Conservation (phyloP, 345 rosid species). For the Dovyalis caffra region DNA sequence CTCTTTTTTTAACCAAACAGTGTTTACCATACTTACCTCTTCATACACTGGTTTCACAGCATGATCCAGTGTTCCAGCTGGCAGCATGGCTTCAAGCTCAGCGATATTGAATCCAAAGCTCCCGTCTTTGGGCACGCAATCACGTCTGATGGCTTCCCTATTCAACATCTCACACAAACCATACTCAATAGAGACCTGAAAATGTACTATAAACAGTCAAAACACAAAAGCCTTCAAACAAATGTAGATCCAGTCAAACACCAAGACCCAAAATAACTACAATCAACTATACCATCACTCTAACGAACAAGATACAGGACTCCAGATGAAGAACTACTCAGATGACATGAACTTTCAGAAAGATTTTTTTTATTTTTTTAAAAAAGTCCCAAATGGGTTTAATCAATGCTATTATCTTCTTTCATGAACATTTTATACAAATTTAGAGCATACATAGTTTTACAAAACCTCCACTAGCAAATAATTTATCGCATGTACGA, state of each 20-base stretch:
- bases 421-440: not conserved
- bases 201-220: not conserved
- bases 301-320: not conserved
- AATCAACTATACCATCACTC: not conserved
- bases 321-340: not conserved
- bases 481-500: too few relatives aligned
- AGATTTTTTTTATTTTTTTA: too few relatives aligned
- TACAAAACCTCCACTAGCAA: too few relatives aligned
- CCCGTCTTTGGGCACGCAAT: constrained; percentile 62
- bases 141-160: constrained; percentile 47
- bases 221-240: not conserved
- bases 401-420: not conserved
- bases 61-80: constrained; percentile 62
- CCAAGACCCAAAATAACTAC: not conserved
- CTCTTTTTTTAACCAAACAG: not conserved
- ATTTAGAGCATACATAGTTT: too few relatives aligned
- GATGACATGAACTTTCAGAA: not conserved
- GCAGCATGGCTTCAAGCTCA: constrained; percentile 59
- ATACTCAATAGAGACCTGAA: constrained; percentile 67
- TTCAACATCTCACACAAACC: constrained; percentile 83
- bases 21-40: constrained; percentile 38
- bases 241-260: not conserved
- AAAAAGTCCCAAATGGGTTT: not conserved
- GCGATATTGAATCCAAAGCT: constrained; percentile 49
- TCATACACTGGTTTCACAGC: constrained; percentile 43